Base-by-base conservation (phyloP, 805 yeast genomes). In the Yarrowia sp. region DNA sequence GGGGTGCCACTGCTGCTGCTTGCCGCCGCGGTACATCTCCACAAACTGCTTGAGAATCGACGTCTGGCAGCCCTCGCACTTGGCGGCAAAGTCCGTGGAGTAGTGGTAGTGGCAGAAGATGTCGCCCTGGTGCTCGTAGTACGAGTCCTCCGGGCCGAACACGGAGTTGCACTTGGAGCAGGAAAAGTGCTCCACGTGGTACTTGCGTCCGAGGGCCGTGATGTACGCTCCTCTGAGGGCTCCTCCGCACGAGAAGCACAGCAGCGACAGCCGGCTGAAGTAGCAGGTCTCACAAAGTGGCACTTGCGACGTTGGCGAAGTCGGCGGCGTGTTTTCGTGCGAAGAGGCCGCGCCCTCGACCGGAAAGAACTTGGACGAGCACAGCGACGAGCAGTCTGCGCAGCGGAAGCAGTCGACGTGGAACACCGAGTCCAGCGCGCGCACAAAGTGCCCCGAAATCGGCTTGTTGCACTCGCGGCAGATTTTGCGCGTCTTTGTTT, bases 1-100 rank as follows among this genome's bases (percentile, higher is more conserved):
- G 1, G 97, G 98, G 74, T 94, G 99, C 99, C 99, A 94, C 71
- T 90, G 96, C 72, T 92, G 96, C 63, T 88, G 87, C 67, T 86
- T 81, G 21, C 97, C 97, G 56, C 97, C 97, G 67, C 94, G 81
- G 64, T 84, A 89, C 46, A 93, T 84, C 73, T 93, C 97, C 35
- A 93, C 97, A 73, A 91, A 94, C 71, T 94, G 98, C 71, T 91
- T 91, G 35, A 96, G 82, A 59, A 96, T 94, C 1, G 97, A 89
- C 35, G 89, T 86, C 63, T 85, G 81, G 75, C 99, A 94, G 31
- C 98, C 97, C 75, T 90, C 96, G 75, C 99, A 94, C 62, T 86
- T 85, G 31, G 87, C 86, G 1, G 98, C 97, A 72, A 85, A 87
- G 55, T 83, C 76, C 66, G 85, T 85, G n/a, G 97, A 85, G 71